Evolutionary conservation across 1,284 basidiomycete species (phyloP).

Genomic region (Coniferiporia sulphurascens): DNA sequence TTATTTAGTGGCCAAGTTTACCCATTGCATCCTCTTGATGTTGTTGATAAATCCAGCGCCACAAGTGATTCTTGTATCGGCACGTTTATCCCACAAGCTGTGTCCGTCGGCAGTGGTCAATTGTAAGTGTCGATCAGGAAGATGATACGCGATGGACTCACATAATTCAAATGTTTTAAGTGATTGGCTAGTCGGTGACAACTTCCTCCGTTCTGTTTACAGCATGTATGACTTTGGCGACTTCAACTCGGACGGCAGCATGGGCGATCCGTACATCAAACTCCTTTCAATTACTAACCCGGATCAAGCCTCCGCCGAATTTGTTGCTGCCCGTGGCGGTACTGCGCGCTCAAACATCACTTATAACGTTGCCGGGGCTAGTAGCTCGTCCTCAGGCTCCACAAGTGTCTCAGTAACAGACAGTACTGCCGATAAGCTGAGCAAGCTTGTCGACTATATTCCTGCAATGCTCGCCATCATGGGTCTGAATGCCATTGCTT

Average conservation of each 20-base stretch:
- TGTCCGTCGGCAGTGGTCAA: constrained; percentile 50
- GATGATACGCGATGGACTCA: constrained; percentile 1
- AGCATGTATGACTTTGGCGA: constrained; percentile 85
- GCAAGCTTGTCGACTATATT: constrained; percentile 55
- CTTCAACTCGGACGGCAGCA: constrained; percentile 53
- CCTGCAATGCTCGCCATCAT: constrained; percentile 68
- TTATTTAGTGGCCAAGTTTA: constrained; percentile 53
- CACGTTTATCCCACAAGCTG: constrained; percentile 60
- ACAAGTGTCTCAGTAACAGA: constrained; percentile 45
- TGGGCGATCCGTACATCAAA: constrained; percentile 73
- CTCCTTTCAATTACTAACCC: constrained; percentile 65
- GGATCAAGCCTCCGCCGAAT: constrained; percentile 61
- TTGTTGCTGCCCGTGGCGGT: constrained; percentile 61
- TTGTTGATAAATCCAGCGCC: constrained; percentile 43
- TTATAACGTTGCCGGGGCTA: constrained; percentile 45
- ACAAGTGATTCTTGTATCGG: constrained; percentile 49
- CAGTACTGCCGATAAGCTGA: constrained; percentile 50
- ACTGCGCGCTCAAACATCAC: constrained; percentile 59
- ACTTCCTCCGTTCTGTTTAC: constrained; percentile 78
- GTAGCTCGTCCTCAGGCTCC: constrained; percentile 26
- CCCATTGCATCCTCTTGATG: constrained; percentile 72
- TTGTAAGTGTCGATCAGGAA: constrained; percentile 45
- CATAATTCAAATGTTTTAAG: constrained; percentile 30
- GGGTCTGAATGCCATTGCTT: constrained; percentile 64
- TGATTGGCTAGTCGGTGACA: constrained; percentile 79